Evolutionary conservation across 2,329 filamentous ascomycete genomes (phyloP), one percentile per base, ranked within the genome.

Genomic region (Diaporthe destruens): DNA sequence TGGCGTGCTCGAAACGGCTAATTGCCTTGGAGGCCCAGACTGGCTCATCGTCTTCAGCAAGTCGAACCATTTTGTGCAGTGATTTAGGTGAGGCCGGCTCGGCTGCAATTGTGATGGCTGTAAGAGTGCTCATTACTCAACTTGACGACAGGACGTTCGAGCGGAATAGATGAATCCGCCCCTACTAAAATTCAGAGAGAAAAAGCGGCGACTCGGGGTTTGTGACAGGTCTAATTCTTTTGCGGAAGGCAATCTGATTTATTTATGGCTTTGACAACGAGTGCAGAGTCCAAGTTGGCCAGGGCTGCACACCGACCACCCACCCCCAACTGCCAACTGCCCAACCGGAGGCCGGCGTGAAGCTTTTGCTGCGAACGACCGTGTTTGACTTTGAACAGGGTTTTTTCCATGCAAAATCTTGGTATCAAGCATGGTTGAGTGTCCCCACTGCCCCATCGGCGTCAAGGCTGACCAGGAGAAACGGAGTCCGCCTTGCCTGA

Each of bases 21-120:
- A 51, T 25, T 5, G n/a, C 44, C 9, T 16, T 65, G 29, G 61
- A 23, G 1, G 9, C 44, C 61, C 61, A 66, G 51, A 5, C 3
- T 4, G 61, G 61, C 47, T 66, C 61, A 12, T 66, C 61, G 8
- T 66, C 61, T 66, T 66, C 61, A 3, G 61, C 61, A 66, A 66
- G 61, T 39, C 61, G 44, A 32, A 66, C 47, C 61, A 66, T 66
- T 11, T 9, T 66, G 12, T 66, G n/a, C 36, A 53, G 32, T 3
- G 32, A 23, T 66, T 66, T 32, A 18, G 16, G 49, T 53, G 61
- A 39, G 25, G 61, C 32, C 61, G 47, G 11, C 32, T 66, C 32
- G 32, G 47, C 47, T 25, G 32, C 5, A 20, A 29, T 53, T 66
- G 61, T 39, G 44, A n/a, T 66, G 6, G 47, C 32, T 7, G 32